phyloP scores from a whole-genome alignment of 208 protist genomes.

The Acanthamoeba castellanii region DNA sequence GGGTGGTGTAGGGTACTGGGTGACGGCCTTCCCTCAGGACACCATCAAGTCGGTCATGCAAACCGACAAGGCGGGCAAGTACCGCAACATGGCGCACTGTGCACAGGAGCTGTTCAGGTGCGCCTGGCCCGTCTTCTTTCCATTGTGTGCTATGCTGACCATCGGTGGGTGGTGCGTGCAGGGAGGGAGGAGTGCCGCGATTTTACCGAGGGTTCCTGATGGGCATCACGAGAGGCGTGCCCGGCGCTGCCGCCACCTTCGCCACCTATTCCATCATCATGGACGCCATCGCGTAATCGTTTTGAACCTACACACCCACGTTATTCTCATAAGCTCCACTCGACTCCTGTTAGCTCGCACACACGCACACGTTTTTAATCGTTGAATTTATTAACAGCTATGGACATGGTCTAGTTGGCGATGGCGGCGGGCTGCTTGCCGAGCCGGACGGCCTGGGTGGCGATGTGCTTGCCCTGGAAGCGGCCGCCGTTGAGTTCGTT shows the following conservation, averaged over 20 bases:
- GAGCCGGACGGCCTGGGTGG: constrained; percentile 62
- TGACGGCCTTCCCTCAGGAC: constrained; percentile 48
- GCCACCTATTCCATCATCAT: constrained; percentile 1
- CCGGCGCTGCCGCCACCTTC: constrained; percentile 23
- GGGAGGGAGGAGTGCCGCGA: constrained; percentile 37
- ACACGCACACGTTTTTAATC: too few species aligned
- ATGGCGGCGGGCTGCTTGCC: constrained; percentile 34
- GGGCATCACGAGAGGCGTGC: constrained; percentile 38
- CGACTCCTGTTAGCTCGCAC: not conserved
- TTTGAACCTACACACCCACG: too few species aligned
- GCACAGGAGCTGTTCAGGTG: constrained; percentile 31
- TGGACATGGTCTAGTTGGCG: not conserved
- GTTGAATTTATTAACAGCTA: too few species aligned
- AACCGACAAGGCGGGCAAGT: constrained; percentile 59
- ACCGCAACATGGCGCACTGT: constrained; percentile 50
- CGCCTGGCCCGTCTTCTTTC: not conserved
- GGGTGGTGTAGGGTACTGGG: constrained; percentile 24
- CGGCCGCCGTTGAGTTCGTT: constrained; percentile 63
- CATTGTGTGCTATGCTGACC: not conserved
- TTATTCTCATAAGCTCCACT: too few species aligned
- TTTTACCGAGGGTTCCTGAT: constrained; percentile 55
- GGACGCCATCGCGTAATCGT: not conserved
- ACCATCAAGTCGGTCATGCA: constrained; percentile 69
- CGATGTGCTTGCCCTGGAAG: constrained; percentile 80
- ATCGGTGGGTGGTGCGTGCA: not conserved